Conservation (phyloP, 78 protist species). For the Neovahlkampfia damariscottae region DNA sequence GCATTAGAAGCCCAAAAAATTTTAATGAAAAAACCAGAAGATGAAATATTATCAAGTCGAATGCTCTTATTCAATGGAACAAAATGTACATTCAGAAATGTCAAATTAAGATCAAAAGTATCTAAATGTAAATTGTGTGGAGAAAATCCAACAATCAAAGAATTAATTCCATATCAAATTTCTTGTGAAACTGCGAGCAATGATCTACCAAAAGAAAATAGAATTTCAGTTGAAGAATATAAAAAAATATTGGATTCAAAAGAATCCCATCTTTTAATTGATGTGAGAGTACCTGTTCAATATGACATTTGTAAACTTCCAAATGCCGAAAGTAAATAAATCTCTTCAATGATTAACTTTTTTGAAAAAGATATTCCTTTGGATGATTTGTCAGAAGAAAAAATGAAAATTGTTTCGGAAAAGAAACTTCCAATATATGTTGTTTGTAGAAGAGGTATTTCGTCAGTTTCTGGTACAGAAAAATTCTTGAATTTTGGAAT, state of each 20-base stretch:
- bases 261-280: not conserved
- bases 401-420: not conserved
- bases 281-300: not conserved
- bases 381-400: too few relatives aligned
- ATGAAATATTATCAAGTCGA: slow-evolving; percentile 5
- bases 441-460: not conserved
- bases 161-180: not conserved
- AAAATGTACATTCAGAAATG: not conserved
- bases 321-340: not conserved
- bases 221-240: not conserved
- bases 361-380: too few relatives aligned
- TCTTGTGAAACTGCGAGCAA: not conserved
- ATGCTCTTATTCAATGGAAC: slow-evolving; percentile 21
- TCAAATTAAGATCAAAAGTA: not conserved
- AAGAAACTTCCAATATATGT: not conserved
- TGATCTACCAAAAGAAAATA: not conserved
- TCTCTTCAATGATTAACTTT: too few relatives aligned
- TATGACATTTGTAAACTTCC: not conserved
- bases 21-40: not conserved
- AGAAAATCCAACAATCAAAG: slow-evolving; percentile 3
- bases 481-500: not conserved
- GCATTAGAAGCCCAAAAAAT: slow-evolving; percentile 72
- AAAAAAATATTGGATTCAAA: not conserved
- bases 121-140: slow-evolving; percentile 21
- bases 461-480: not conserved